Percentiles rank a stretch among this genome's conserved stretches.
Conservation (phyloP, 192 early-diverging fungal genomes). For the Umbelopsis sp. region DNA sequence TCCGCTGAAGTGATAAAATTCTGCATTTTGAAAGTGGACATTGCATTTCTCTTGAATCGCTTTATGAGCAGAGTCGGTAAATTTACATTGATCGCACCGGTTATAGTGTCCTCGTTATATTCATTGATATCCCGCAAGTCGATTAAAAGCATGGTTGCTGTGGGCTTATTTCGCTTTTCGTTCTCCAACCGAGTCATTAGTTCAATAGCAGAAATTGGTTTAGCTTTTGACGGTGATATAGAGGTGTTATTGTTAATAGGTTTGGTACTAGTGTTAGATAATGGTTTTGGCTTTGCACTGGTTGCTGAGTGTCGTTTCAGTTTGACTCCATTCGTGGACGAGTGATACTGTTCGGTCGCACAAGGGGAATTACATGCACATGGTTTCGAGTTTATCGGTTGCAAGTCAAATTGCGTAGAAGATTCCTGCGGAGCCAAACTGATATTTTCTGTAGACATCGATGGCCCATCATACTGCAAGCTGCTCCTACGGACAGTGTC, state of each 20-base stretch:
- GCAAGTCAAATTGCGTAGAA: not conserved
- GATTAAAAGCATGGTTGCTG: slow-evolving; percentile 13
- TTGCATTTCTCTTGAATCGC: slow-evolving; percentile 48
- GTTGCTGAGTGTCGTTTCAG: slow-evolving; percentile 9
- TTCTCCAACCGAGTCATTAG: not conserved
- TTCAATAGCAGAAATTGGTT: not conserved
- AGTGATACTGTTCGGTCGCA: not conserved
- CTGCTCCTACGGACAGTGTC: not conserved
- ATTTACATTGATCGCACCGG: slow-evolving; percentile 53
- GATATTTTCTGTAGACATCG: not conserved
- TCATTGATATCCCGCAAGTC: slow-evolving; percentile 29
- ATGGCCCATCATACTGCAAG: not conserved
- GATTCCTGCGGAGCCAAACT: not conserved
- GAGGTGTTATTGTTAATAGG: not conserved
- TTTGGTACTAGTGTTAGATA: not conserved
- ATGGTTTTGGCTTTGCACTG: not conserved
- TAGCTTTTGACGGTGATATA: not conserved
- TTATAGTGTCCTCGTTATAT: slow-evolving; percentile 25
- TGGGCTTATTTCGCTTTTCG: not conserved
- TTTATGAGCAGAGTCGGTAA: slow-evolving; percentile 53
- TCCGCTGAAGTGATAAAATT: slow-evolving; percentile 55
- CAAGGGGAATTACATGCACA: not conserved
- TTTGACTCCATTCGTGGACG: not conserved
- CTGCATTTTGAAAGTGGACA: slow-evolving; percentile 52
- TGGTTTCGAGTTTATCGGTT: not conserved